phyloP scores from a whole-genome alignment of 2,329 filamentous ascomycete species.

The Monosporascus sp. region DNA sequence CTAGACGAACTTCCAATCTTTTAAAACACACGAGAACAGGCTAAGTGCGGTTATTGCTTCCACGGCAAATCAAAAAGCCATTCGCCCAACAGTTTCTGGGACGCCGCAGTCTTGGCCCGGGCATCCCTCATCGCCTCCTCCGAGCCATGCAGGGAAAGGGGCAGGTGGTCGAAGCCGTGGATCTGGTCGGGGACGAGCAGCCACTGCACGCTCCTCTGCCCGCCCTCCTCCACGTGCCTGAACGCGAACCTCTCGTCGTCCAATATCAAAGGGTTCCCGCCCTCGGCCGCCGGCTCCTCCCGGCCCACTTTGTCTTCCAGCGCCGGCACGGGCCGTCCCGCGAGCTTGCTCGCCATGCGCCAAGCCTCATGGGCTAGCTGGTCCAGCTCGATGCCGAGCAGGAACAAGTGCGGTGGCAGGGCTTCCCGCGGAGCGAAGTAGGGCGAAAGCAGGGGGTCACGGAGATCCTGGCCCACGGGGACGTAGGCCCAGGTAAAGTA shows the following conservation, averaged over 20 bases:
- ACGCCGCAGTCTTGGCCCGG: conserved; percentile 24
- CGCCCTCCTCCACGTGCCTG: conserved; percentile 20
- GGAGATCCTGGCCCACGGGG: conserved; percentile 24
- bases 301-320: conserved; percentile 23
- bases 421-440: conserved; percentile 22
- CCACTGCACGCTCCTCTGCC: conserved; percentile 31
- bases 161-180: conserved; percentile 35
- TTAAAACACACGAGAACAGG: not conserved
- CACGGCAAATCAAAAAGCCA: conserved; percentile 27
- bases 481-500: conserved; percentile 40
- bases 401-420: conserved; percentile 38
- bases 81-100: conserved; percentile 23
- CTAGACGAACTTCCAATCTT: no score
- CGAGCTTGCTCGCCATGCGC: conserved; percentile 31
- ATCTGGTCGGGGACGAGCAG: conserved; percentile 37
- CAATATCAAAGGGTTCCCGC: conserved; percentile 14
- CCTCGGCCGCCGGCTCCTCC: conserved; percentile 10
- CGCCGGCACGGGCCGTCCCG: conserved; percentile 24
- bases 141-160: conserved; percentile 21
- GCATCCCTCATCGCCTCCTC: conserved; percentile 26
- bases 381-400: conserved; percentile 41
- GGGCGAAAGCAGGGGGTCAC: conserved; percentile 38
- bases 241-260: conserved; percentile 33
- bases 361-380: conserved; percentile 38
- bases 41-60: conserved; percentile 11